Conservation (phyloP, 805 yeast genomes). For the Torulaspora microellipsoides region DNA sequence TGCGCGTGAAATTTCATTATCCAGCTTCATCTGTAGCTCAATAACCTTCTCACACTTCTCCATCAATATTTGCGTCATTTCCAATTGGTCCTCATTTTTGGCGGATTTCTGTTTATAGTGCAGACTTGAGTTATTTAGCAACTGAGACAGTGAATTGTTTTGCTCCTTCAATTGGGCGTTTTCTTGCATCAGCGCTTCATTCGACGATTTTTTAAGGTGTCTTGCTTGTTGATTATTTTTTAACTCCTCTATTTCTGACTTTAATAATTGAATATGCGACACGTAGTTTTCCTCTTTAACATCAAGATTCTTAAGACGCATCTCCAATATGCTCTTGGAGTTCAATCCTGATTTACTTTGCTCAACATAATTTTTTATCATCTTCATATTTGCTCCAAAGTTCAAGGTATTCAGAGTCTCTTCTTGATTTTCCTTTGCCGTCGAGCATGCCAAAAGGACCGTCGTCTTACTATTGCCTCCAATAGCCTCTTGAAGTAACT, state of each 20-base stretch:
- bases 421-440: slow-evolving; percentile 47
- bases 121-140: slow-evolving; percentile 4
- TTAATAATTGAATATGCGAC: slow-evolving; percentile 10
- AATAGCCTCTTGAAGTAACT: slow-evolving; percentile 71
- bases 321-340: slow-evolving; percentile 38
- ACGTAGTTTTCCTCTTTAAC: slow-evolving; percentile 26
- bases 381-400: slow-evolving; percentile 70
- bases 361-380: slow-evolving; percentile 50
- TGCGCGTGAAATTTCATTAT: slow-evolving; percentile 16
- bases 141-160: slow-evolving; percentile 11
- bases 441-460: slow-evolving; percentile 69
- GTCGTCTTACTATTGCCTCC: slow-evolving; percentile 82
- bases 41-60: slow-evolving; percentile 25
- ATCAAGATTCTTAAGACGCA: slow-evolving; percentile 45
- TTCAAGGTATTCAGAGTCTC: slow-evolving; percentile 71
- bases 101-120: not conserved
- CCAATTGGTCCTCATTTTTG: slow-evolving; percentile 7
- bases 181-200: slow-evolving; percentile 4
- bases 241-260: slow-evolving; percentile 9
- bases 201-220: not conserved
- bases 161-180: slow-evolving; percentile 14
- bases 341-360: slow-evolving; percentile 47
- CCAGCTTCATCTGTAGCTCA: slow-evolving; percentile 19
- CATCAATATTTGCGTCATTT: slow-evolving; percentile 17
- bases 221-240: not conserved